A percentile compares a stretch with the other conserved stretches of the same genome.
Evolutionary conservation across 2,329 filamentous ascomycete genomes (phyloP).

Genomic region (Fusarium concolor): DNA sequence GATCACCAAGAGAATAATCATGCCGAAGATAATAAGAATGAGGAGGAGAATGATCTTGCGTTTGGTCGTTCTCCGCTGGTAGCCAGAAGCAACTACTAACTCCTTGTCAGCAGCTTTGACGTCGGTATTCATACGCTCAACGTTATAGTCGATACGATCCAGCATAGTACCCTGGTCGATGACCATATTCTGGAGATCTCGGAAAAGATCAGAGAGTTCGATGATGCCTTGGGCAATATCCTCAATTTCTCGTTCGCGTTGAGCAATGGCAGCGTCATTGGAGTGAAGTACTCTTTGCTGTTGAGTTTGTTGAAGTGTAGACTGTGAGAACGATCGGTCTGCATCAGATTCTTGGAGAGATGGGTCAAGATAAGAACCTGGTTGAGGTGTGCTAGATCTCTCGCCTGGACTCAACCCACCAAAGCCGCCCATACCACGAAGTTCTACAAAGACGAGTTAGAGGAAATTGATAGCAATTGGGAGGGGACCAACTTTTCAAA

Average conservation of each 20-base stretch:
- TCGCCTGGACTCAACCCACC: slow-evolving; percentile 63
- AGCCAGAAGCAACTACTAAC: slow-evolving; percentile 86
- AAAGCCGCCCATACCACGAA: slow-evolving; percentile 76
- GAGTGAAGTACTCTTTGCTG: slow-evolving; percentile 75
- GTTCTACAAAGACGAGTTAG: slow-evolving; percentile 63
- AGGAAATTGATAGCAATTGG: neutral
- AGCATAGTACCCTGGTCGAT: slow-evolving; percentile 92
- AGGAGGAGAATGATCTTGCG: slow-evolving; percentile 93
- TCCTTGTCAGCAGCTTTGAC: slow-evolving; percentile 95
- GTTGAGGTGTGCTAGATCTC: slow-evolving; percentile 63
- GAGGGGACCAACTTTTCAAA: slow-evolving; percentile 76
- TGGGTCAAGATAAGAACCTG: slow-evolving; percentile 77
- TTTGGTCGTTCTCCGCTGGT: slow-evolving; percentile 89
- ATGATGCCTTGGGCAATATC: slow-evolving; percentile 99
- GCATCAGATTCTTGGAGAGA: slow-evolving; percentile 93
- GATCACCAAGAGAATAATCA: slow-evolving; percentile 85
- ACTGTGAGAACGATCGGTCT: slow-evolving; percentile 91
- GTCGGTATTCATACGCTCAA: slow-evolving; percentile 93
- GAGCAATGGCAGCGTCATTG: slow-evolving; percentile 86
- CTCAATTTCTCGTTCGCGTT: slow-evolving; percentile 96
- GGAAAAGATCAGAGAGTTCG: slow-evolving; percentile 94
- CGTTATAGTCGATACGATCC: slow-evolving; percentile 97
- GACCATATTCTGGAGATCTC: slow-evolving; percentile 95
- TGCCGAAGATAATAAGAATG: slow-evolving; percentile 82
- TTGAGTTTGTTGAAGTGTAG: slow-evolving; percentile 82